Conservation (phyloP, 805 yeast species). For the Grigorovia transvaalensis region DNA sequence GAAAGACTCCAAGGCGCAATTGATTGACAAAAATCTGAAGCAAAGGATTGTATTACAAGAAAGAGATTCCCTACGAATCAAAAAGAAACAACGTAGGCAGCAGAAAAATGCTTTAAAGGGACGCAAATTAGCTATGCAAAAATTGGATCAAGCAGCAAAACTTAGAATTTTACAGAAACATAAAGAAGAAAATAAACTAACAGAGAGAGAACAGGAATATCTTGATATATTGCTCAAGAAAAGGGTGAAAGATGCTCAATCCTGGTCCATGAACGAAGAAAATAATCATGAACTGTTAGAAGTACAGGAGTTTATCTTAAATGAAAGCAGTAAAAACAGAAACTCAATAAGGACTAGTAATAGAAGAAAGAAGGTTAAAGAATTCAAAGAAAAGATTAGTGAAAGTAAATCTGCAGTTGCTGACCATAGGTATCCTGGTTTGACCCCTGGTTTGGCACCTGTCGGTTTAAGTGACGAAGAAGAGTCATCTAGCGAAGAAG, state of each 20-base stretch:
- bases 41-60: constrained; percentile 27
- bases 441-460: constrained; percentile 82
- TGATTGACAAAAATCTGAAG: constrained; percentile 30
- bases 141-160: constrained; percentile 26
- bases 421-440: constrained; percentile 40
- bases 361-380: constrained; percentile 21
- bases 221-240: constrained; percentile 28
- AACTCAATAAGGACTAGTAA: constrained; percentile 28
- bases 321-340: constrained; percentile 32
- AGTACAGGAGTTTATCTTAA: constrained; percentile 34
- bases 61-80: constrained; percentile 26
- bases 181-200: constrained; percentile 22
- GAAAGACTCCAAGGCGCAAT: constrained; percentile 30
- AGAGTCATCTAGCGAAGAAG: constrained; percentile 25
- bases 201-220: constrained; percentile 28
- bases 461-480: constrained; percentile 56
- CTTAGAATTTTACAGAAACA: constrained; percentile 29
- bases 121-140: constrained; percentile 11
- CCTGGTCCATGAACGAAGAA: constrained; percentile 32
- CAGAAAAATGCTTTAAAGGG: constrained; percentile 23
- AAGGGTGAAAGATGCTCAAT: constrained; percentile 31
- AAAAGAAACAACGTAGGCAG: constrained; percentile 26
- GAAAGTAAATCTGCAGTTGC: constrained; percentile 5
- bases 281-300: constrained; percentile 33
- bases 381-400: constrained; percentile 19